phyloP scores from a whole-genome alignment of 768 basidiomycete species.

The Russula earlei region DNA sequence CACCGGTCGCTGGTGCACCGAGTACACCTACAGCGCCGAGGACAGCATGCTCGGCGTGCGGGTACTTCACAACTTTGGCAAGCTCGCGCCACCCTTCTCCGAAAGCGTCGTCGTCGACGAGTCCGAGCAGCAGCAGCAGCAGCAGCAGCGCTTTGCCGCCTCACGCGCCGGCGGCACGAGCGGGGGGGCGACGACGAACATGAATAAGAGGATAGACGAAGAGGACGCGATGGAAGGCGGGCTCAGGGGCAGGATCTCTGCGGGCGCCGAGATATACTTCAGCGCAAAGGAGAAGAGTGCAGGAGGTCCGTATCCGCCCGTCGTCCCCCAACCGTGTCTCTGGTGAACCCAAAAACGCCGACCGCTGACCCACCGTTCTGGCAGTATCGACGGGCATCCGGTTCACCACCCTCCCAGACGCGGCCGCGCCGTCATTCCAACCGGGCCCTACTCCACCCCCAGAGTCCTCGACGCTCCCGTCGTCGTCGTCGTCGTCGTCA shows the following conservation, averaged over 20 bases:
- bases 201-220: conserved; percentile 77
- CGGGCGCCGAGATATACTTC: conserved; percentile 90
- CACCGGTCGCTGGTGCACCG: conserved; percentile 84
- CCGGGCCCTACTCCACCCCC: conserved; percentile 34
- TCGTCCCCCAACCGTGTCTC: background rate
- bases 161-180: conserved; percentile 10
- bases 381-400: conserved; percentile 87
- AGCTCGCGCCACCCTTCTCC: conserved; percentile 33
- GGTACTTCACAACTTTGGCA: conserved; percentile 87
- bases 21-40: conserved; percentile 90
- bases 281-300: conserved; percentile 89
- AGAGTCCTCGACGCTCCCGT: conserved; percentile 25
- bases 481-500: conserved; percentile 25
- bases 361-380: background rate
- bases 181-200: background rate
- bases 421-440: conserved; percentile 57
- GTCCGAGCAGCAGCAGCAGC: conserved; percentile 22
- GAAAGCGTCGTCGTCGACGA: conserved; percentile 26
- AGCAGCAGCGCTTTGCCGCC: conserved; percentile 17
- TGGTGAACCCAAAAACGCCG: background rate
- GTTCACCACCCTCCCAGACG: conserved; percentile 87
- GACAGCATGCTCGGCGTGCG: conserved; percentile 90
- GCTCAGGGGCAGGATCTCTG: conserved; percentile 79
- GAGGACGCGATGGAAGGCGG: conserved; percentile 91
- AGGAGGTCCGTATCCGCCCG: conserved; percentile 50